Base-by-base conservation (phyloP, 345 rosid genomes). In the Eucalyptus regnans region DNA sequence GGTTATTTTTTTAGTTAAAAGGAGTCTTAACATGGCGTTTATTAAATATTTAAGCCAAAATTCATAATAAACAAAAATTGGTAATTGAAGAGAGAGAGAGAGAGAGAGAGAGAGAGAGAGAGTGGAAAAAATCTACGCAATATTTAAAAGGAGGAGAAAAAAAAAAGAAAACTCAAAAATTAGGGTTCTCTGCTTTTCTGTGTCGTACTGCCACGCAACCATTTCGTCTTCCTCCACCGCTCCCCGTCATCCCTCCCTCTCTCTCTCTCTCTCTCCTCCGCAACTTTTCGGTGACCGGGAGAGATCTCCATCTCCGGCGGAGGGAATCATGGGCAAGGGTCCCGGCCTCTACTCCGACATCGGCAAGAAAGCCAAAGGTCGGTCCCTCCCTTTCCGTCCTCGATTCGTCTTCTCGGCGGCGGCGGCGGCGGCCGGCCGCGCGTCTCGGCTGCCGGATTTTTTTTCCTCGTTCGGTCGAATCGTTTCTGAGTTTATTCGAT, bases 301-400 rank as follows among this genome's bases (percentile, higher is more conserved):
- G 87, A 86, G 23, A 13, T 84, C 66, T 8, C 88, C 84, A 27
- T 64, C 68, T 14, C 46, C 86, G 87, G 41, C 87, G 27, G 51
- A 87, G 58, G 58, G 89, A 88, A 89, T 64, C 92, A 98, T 97
- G 99, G 97, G 88, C 64, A 95, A 95, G 89, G 99, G 99, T 86
- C 99, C 98, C 27, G 99, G 97, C 50, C 98, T 97, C 92, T 97
- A 96, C 97, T 86, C 97, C 88, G 98, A 95, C 68, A 97, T 97
- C 93, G 99, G 99, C 92, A 97, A 97, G 92, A 95, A 94, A 86
- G 95, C 98, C 91, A 94, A 95, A 97, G 99, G 99, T 96, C 87
- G 27, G n/a, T 4, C 80, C n/a, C 58, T 7, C 88, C 25, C 25
- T 6, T 7, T 12, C 12, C 83, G 27, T 10, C 83, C 27, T 22